Conservation (phyloP, 495 filamentous ascomycete species). For the Lasiosphaeria miniovina region DNA sequence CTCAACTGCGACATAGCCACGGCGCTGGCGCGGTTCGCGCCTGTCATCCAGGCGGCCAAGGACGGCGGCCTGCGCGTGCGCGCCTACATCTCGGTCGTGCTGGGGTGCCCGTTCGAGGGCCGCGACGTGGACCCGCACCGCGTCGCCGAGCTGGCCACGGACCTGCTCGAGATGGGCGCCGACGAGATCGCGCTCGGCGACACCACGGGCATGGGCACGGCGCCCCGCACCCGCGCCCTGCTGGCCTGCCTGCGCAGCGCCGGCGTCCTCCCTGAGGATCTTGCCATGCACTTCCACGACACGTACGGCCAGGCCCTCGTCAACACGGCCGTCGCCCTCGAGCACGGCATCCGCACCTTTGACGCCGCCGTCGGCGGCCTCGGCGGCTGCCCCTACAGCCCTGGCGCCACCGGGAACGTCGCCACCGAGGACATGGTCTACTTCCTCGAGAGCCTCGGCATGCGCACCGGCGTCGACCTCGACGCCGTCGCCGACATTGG, state of each 20-base stretch:
- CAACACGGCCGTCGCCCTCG: slow-evolving; percentile 80
- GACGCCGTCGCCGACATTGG: slow-evolving; percentile 79
- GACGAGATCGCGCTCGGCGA: slow-evolving; percentile 94
- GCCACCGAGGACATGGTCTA: slow-evolving; percentile 92
- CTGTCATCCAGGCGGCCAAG: slow-evolving; percentile 73
- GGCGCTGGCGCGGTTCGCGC: slow-evolving; percentile 71
- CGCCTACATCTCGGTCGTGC: slow-evolving; percentile 90
- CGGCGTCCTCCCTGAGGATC: slow-evolving; percentile 72
- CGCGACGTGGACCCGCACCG: slow-evolving; percentile 71
- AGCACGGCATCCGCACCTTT: slow-evolving; percentile 85
- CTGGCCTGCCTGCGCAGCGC: slow-evolving; percentile 68
- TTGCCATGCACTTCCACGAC: slow-evolving; percentile 95
- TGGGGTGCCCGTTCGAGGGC: slow-evolving; percentile 94
- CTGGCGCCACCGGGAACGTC: slow-evolving; percentile 93
- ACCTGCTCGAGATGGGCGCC: slow-evolving; percentile 88
- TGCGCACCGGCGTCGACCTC: slow-evolving; percentile 83
- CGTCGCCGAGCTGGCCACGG: slow-evolving; percentile 80
- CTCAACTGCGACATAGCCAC: slow-evolving; percentile 85
- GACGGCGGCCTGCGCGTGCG: slow-evolving; percentile 64
- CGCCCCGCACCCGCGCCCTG: slow-evolving; percentile 69
- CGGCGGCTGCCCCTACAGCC: slow-evolving; percentile 90
- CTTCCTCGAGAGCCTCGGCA: slow-evolving; percentile 80
- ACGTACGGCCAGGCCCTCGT: slow-evolving; percentile 95
- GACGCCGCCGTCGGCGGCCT: slow-evolving; percentile 87
- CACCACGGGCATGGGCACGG: slow-evolving; percentile 96